Conservation (phyloP, 768 basidiomycete genomes). For the Nevesoporus exiguus region DNA sequence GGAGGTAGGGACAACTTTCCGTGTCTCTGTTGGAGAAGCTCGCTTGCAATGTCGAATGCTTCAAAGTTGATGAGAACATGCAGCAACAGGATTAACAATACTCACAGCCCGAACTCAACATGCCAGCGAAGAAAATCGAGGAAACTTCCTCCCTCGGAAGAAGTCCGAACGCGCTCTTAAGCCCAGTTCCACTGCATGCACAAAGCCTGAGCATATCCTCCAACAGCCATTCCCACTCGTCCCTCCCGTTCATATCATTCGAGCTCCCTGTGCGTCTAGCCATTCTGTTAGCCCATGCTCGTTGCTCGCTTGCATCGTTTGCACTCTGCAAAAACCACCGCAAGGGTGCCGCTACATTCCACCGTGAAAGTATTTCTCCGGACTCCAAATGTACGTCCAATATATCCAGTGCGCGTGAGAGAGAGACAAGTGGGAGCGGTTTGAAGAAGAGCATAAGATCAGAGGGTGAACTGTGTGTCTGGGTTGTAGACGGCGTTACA, state of each 20-base stretch:
- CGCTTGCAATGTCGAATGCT: slow-evolving; percentile 70
- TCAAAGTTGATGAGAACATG: slow-evolving; percentile 9
- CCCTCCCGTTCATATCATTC: slow-evolving; percentile 52
- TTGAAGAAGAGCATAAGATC: slow-evolving; percentile 82
- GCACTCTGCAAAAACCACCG: slow-evolving; percentile 89
- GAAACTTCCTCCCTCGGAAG: slow-evolving; percentile 67
- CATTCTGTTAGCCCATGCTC: slow-evolving; percentile 84
- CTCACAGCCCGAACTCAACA: slow-evolving; percentile 87
- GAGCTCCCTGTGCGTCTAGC: slow-evolving; percentile 62
- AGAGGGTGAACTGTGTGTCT: slow-evolving; percentile 52
- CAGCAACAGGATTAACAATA: slow-evolving; percentile 20
- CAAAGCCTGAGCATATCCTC: slow-evolving; percentile 88
- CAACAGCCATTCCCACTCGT: slow-evolving; percentile 85
- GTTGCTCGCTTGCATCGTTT: slow-evolving; percentile 62
- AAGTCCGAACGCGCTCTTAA: slow-evolving; percentile 78
- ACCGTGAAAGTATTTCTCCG: slow-evolving; percentile 86
- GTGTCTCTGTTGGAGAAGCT: slow-evolving; percentile 50
- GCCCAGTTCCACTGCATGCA: slow-evolving; percentile 54
- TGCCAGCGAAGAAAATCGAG: slow-evolving; percentile 80
- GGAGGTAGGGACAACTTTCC: slow-evolving; percentile 46
- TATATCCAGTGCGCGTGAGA: slow-evolving; percentile 84
- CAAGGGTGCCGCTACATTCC: slow-evolving; percentile 79
- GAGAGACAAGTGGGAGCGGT: slow-evolving; percentile 65
- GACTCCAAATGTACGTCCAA: slow-evolving; percentile 93
- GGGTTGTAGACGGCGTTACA: slow-evolving; percentile 68